Evolutionary conservation across 2,329 filamentous ascomycete species (phyloP), one percentile per base, ranked within the genome.

Genomic region (Epichloe amarillans): DNA sequence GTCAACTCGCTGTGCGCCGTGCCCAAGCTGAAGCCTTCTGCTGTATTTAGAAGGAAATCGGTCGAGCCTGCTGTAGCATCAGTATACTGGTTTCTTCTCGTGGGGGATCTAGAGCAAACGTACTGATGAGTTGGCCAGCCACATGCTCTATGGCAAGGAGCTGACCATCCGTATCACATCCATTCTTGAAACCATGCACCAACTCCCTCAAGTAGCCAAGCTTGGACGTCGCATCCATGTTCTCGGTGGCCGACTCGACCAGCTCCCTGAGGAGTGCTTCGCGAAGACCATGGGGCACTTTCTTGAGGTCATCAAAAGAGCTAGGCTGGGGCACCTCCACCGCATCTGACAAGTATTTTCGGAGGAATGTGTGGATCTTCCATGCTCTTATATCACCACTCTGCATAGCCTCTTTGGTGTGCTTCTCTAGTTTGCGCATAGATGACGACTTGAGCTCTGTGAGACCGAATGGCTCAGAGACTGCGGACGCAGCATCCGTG

Each of bases 291-390:
- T 52, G 48, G 1, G 65, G 62, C 14, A 68, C 52, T 12, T 55
- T 55, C 3, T 58, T 55, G 33, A 69, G 55, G 23, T 52, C 55
- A 23, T 60, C 61, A 47, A 72, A 68, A 1, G 55, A 60, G 4
- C 63, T 65, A 1, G 66, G 67, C 3, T 62, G 63, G 7, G 66
- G 54, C 0, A 61, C 60, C 6, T 63, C 59, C 17, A 70, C 51
- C 1, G 61, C 54, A 4, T 62, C 54, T 0, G 63, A 58, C 21
- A 72, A 62, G 47, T 69, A 63, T 4, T 59, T 67, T 5, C 64
- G 63, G 8, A 76, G 56, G 50, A 77, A 72, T 3, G 64, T 68
- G 50, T 70, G 66, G 30, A 74, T 56, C 54, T 69, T 69, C 73
- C 74, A 77, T 5, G 70, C 72, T 33, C 63, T 60, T 14, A 70